Base-by-base conservation (phyloP, 225 moss, liverwort and hornwort species). In the Marchantia polymorpha region DNA sequence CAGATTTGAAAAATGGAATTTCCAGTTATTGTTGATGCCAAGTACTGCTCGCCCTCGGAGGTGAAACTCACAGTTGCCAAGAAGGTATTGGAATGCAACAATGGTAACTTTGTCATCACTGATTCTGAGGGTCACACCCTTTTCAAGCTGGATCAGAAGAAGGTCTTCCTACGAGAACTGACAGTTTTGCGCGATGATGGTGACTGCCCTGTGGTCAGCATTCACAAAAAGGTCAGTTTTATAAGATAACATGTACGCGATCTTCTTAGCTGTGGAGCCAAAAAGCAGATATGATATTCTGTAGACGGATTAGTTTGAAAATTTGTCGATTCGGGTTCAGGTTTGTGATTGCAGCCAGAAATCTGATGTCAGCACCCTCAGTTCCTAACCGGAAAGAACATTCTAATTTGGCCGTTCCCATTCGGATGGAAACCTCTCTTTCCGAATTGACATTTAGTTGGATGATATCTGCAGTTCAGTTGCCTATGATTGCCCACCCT, bases 91-190 rank as follows among this genome's bases (percentile, higher is more conserved):
- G 4, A 47, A 22, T 70, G 81, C 65, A 59, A 81, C 31, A 68
- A 75, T 11, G 86, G 86, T 0, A 81, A 86, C 58, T 86, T 86
- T n/a, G 63, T 81, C 4, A 86, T 86, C 19, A 81, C 83, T 12
- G 79, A 86, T 20, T 20, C 53, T 0, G 23, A 69, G 10, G 83
- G 86, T 2, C 53, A 83, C 3, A 55, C 56, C 23, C 75, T 86
- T 30, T 86, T 86, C 75, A 79, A 79, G 8, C 53, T 86, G 75
- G 81, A 77, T n/a, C 81, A 81, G 0, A 74, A 73, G 19, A 13
- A 64, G 15, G 65, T 86, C 8, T 73, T 74, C 25, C 81, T 86
- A 9, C 64, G 16, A 8, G 81, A 83, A 12, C 78, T 81, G 78
- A 78, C 78, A 27, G 79, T 81, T 64, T 77, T 86, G 7, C 81